Conservation (phyloP, 163 green algal genomes). For the Scenedesmus sp. region DNA sequence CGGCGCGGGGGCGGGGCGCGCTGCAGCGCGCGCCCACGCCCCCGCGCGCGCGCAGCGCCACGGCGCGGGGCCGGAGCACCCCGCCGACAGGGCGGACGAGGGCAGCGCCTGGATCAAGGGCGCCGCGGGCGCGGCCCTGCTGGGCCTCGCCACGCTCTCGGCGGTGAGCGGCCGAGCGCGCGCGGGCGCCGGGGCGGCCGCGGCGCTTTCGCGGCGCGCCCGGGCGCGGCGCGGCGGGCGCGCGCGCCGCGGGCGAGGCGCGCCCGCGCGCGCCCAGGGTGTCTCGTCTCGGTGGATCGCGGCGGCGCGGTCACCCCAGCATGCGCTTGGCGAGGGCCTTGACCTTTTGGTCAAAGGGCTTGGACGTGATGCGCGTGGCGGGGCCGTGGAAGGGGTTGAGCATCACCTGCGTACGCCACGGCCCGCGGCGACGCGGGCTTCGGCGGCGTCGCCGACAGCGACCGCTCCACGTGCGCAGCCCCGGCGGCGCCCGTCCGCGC, state of each 20-base stretch:
- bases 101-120: conserved; percentile 18
- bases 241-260: too few species aligned
- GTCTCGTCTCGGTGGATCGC: too few species aligned
- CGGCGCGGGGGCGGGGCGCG: too few species aligned
- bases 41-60: conserved; percentile 6
- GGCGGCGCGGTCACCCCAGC: conserved; percentile 56
- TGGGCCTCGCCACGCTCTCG: conserved; percentile 2
- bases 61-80: not conserved
- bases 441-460: too few species aligned
- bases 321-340: conserved; percentile 69
- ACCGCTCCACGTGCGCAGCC: too few species aligned
- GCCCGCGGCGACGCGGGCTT: too few species aligned
- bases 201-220: too few species aligned
- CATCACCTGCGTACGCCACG: too few species aligned
- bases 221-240: too few species aligned
- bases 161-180: conserved; percentile 7
- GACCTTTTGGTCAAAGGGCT: conserved; percentile 81
- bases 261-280: too few species aligned
- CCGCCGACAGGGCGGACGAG: not conserved
- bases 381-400: conserved; percentile 92
- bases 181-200: too few species aligned
- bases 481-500: too few species aligned
- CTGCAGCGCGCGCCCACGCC: conserved; percentile 10
- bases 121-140: conserved; percentile 24
- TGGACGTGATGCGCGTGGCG: conserved; percentile 77